A percentile compares a stretch with the other conserved stretches of the same genome.
These are phyloP conservation scores for Diplodia intermedia DNA, from an alignment of 2,329 filamentous ascomycete species.

Conservation along the genomic window DNA sequence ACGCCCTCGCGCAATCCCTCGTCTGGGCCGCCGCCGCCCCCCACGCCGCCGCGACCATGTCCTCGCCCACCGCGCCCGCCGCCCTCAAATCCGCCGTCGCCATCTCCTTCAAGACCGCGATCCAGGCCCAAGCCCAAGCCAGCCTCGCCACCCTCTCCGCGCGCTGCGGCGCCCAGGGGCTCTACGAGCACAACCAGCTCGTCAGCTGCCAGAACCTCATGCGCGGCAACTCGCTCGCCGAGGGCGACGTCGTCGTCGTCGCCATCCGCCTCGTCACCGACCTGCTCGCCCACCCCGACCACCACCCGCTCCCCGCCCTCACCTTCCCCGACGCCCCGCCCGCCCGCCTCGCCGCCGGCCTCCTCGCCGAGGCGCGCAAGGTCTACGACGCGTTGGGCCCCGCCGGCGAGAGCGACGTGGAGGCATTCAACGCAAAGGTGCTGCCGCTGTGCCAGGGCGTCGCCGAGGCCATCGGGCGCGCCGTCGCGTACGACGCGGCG, in stretches of 20 bases:
- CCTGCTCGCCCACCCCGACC: not conserved
- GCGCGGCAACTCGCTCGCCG: conserved; percentile 23
- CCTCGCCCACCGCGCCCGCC: not conserved
- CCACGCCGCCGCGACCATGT: not conserved
- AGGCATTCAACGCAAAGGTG: not conserved
- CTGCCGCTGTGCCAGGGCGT: not conserved
- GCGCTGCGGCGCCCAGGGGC: conserved; percentile 19
- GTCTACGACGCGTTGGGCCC: not conserved
- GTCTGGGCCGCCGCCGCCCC: not conserved
- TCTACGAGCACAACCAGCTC: conserved; percentile 21
- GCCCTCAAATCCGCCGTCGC: not conserved
- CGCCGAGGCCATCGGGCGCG: not conserved
- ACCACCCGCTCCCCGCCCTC: not conserved
- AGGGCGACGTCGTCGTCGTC: conserved; percentile 17
- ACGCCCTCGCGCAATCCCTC: conserved; percentile 14
- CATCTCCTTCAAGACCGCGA: conserved; percentile 5
- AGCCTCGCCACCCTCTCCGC: not conserved
- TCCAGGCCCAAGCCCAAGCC: not conserved
- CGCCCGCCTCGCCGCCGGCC: not conserved
- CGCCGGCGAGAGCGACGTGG: too few species aligned
- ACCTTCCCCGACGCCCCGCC: not conserved
- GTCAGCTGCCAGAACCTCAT: conserved; percentile 13
- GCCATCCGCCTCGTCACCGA: not conserved
- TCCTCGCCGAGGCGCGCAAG: not conserved
- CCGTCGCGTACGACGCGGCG: conserved; percentile 2